A percentile compares a stretch with the other conserved stretches of the same genome.
Evolutionary conservation across 352 stramenopile genomes (phyloP).

Genomic region (Aphanomyces stellatus): DNA sequence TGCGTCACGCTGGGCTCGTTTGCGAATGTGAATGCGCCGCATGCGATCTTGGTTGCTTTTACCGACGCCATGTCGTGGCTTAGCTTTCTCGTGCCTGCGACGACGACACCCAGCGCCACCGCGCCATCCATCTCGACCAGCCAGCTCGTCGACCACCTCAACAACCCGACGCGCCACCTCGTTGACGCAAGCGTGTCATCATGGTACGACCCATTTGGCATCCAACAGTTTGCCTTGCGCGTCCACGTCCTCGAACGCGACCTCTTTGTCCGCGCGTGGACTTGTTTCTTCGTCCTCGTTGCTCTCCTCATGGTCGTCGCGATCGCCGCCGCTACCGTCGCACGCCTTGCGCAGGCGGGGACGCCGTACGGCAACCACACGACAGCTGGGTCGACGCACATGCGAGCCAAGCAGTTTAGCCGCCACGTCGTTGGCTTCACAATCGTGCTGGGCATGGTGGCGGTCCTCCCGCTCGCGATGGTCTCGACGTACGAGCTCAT

Average conservation of each 20-base stretch:
- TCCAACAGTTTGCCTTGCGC: constrained; percentile 15
- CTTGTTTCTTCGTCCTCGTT: constrained; percentile 32
- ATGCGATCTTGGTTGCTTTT: constrained; percentile 51
- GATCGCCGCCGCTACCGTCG: background rate
- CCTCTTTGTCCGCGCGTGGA: constrained; percentile 41
- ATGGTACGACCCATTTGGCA: constrained; percentile 7
- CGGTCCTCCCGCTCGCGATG: constrained; percentile 50
- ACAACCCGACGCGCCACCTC: background rate
- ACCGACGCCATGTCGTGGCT: constrained; percentile 63
- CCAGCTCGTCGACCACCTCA: background rate
- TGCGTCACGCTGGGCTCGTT: constrained; percentile 55
- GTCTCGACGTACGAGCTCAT: constrained; percentile 59
- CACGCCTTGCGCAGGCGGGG: background rate
- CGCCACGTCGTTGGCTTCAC: constrained; percentile 47
- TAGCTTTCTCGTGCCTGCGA: constrained; percentile 45
- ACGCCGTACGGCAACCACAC: constrained; percentile 4
- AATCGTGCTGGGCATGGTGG: constrained; percentile 57
- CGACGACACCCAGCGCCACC: constrained; percentile 7
- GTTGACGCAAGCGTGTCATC: background rate
- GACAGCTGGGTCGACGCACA: constrained; percentile 18
- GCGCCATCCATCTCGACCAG: background rate
- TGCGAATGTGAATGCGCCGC: constrained; percentile 40
- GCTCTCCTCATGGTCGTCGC: constrained; percentile 36
- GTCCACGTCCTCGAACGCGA: constrained; percentile 11
- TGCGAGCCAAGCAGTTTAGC: background rate